Conservation (phyloP, 1,284 basidiomycete species). For the Exobasidium cylindrosporum region DNA sequence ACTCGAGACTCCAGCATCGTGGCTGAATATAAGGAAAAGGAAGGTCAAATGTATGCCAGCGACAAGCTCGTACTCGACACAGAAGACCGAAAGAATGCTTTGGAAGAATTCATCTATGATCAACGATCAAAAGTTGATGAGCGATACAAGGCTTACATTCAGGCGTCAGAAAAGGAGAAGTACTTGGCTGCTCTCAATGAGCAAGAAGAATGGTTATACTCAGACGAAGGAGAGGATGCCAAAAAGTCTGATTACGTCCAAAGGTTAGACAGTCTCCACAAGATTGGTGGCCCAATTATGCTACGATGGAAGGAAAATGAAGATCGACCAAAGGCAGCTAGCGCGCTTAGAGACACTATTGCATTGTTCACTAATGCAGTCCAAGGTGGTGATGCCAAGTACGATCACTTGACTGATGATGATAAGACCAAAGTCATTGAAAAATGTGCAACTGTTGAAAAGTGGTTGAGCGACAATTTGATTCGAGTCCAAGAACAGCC, state of each 20-base stretch:
- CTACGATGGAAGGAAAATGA: conserved; percentile 47
- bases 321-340: conserved; percentile 51
- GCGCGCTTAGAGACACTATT: conserved; percentile 47
- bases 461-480: conserved; percentile 52
- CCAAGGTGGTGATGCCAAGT: conserved; percentile 49
- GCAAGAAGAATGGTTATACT: conserved; percentile 54
- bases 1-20: conserved; percentile 40
- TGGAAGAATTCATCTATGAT: conserved; percentile 55
- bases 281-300: conserved; percentile 49
- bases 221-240: conserved; percentile 53
- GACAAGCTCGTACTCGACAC: conserved; percentile 56
- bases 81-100: conserved; percentile 54
- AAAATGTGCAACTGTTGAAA: conserved; percentile 48
- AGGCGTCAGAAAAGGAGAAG: conserved; percentile 51
- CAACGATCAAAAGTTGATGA: conserved; percentile 53
- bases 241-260: conserved; percentile 50
- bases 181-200: conserved; percentile 43
- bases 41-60: conserved; percentile 50
- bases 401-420: conserved; percentile 50
- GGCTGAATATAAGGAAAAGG: conserved; percentile 46
- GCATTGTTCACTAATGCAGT: conserved; percentile 51
- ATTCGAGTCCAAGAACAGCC: conserved; percentile 53
- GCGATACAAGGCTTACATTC: conserved; percentile 44
- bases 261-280: conserved; percentile 45
- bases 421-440: conserved; percentile 55